phyloP scores from a whole-genome alignment of 148 eudicot species.

The Polygonum maritimum region DNA sequence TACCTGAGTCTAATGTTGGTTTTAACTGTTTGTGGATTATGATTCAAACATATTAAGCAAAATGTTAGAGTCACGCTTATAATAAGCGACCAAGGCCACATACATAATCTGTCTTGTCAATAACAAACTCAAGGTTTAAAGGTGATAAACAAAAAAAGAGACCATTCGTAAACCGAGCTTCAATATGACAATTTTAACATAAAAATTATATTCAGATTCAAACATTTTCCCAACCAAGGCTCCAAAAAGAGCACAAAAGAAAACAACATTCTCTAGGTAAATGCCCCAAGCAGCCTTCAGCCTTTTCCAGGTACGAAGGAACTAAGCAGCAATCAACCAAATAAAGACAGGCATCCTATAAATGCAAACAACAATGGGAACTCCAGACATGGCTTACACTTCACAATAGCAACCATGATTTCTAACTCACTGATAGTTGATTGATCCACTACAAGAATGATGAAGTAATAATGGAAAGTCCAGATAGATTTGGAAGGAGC shows the following conservation, averaged over 20 bases:
- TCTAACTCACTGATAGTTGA: not conserved
- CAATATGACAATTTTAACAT: not conserved
- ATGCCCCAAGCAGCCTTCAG: not conserved
- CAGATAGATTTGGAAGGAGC: not conserved
- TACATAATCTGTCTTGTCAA: not conserved
- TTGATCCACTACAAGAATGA: not conserved
- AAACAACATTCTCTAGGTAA: not conserved
- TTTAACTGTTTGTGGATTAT: slow-evolving; percentile 81
- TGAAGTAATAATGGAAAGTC: not conserved
- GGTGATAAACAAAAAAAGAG: not conserved
- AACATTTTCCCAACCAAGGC: not conserved
- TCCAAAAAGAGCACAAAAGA: not conserved
- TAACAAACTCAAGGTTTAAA: not conserved
- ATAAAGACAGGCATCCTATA: not conserved
- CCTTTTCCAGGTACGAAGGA: not conserved
- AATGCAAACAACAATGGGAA: not conserved
- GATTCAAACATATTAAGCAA: slow-evolving; percentile 27
- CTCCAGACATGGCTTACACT: too few relatives aligned
- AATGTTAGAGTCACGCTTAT: not conserved
- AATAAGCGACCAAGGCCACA: not conserved
- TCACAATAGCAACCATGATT: not conserved
- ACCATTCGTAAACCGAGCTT: not conserved
- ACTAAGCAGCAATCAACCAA: not conserved
- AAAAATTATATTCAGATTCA: not conserved
- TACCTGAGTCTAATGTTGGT: slow-evolving; percentile 75